phyloP scores from a whole-genome alignment of 1,284 basidiomycete species.

The Tilletia caries region DNA sequence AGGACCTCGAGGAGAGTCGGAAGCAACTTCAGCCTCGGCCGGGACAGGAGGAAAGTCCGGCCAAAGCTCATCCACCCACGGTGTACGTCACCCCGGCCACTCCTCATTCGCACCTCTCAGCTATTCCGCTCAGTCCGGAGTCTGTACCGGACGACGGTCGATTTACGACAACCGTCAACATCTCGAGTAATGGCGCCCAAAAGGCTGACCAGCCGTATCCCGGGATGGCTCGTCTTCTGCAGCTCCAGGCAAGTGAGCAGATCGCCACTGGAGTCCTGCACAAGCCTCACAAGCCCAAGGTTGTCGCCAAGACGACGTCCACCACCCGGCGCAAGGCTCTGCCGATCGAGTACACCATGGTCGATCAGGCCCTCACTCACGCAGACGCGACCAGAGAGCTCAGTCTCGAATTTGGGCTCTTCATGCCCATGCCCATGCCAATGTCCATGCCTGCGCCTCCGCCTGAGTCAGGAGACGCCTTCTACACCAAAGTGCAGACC shows the following conservation, averaged over 20 bases:
- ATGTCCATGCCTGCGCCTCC: no score
- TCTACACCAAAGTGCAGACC: not conserved
- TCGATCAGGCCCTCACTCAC: slow-evolving; percentile 5
- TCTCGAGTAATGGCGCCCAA: not conserved
- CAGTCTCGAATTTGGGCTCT: not conserved
- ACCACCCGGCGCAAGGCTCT: slow-evolving; percentile 2
- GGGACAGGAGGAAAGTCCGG: not conserved
- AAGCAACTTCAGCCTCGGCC: not conserved
- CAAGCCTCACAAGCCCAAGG: not conserved
- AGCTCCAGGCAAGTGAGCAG: slow-evolving; percentile 9
- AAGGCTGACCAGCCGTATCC: not conserved
- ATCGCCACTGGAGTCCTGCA: not conserved
- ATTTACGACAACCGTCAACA: not conserved
- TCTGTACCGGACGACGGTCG: not conserved
- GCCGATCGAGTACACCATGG: slow-evolving; percentile 7
- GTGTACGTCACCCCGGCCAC: not conserved
- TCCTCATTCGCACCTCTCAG: not conserved
- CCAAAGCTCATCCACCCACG: not conserved
- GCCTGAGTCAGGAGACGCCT: not conserved
- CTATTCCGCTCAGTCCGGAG: not conserved
- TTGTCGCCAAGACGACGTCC: not conserved
- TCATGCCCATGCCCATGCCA: no score
- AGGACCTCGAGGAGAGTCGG: slow-evolving; percentile 5
- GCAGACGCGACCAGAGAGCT: slow-evolving; percentile 5
- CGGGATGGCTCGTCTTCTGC: not conserved